Percentiles rank a stretch among this genome's conserved stretches.
Conservation (phyloP, 1,284 basidiomycete genomes). For the Cryptococcus sp. region DNA sequence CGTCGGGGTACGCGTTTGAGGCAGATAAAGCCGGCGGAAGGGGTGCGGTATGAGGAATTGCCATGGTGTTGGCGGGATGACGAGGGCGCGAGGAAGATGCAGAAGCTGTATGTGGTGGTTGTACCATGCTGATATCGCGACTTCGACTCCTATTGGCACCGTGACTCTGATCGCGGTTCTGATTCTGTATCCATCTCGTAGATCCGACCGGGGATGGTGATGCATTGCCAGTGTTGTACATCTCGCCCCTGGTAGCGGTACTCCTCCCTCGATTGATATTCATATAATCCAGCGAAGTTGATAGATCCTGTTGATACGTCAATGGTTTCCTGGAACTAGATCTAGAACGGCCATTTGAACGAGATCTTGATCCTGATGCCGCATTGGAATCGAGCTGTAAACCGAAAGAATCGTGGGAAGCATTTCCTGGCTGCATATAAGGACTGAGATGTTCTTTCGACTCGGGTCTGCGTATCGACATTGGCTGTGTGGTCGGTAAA, state of each 20-base stretch:
- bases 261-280: background rate
- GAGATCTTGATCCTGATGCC: background rate
- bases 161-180: too few species aligned
- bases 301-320: background rate
- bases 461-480: background rate
- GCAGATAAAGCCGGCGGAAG: background rate
- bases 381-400: background rate
- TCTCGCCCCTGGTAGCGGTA: background rate
- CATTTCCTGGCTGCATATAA: background rate
- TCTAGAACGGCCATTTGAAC: background rate
- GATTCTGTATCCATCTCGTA: too few species aligned
- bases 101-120: background rate
- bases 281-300: background rate
- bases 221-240: background rate
- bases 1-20: background rate
- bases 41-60: background rate
- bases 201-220: background rate
- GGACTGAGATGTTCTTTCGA: background rate
- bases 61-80: background rate
- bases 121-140: background rate
- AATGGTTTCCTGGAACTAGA: background rate
- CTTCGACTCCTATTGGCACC: background rate
- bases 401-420: background rate
- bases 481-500: background rate
- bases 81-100: background rate